These are phyloP conservation scores for Nakaseomyces nivariensis DNA, from an alignment of 1,139 yeast species.

Conservation along the genomic window DNA sequence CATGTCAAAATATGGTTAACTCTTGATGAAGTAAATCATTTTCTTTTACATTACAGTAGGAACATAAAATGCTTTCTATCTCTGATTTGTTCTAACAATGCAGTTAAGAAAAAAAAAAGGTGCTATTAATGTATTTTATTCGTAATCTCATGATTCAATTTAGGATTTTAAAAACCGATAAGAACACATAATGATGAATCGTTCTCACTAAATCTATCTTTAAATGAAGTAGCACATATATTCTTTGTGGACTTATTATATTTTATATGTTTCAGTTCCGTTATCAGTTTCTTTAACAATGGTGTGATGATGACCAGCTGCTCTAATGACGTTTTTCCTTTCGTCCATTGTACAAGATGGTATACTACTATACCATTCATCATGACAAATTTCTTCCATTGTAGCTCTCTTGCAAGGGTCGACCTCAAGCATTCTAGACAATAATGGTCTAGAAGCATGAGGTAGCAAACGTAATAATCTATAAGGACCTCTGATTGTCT, in stretches of 20 bases:
- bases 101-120: neutral
- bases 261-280: conserved; percentile 36
- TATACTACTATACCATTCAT: conserved; percentile 65
- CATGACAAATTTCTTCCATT: conserved; percentile 53
- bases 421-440: conserved; percentile 62
- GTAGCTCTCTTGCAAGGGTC: conserved; percentile 62
- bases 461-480: conserved; percentile 80
- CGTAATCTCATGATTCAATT: neutral
- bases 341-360: conserved; percentile 37
- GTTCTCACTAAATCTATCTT: no score
- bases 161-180: neutral
- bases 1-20: no score
- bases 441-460: conserved; percentile 68
- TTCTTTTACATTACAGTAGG: no score
- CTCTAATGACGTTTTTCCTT: conserved; percentile 36
- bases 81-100: neutral
- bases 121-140: neutral
- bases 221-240: neutral
- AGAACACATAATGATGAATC: no score
- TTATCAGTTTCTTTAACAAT: conserved; percentile 42
- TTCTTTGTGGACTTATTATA: conserved; percentile 5
- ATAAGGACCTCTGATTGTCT: conserved; percentile 63
- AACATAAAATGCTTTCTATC: neutral
- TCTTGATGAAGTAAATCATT: no score
- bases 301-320: conserved; percentile 49